A percentile compares a stretch with the other conserved stretches of the same genome.
phyloP scores from a whole-genome alignment of 2,329 filamentous ascomycete genomes.

The Venturia effusa region DNA sequence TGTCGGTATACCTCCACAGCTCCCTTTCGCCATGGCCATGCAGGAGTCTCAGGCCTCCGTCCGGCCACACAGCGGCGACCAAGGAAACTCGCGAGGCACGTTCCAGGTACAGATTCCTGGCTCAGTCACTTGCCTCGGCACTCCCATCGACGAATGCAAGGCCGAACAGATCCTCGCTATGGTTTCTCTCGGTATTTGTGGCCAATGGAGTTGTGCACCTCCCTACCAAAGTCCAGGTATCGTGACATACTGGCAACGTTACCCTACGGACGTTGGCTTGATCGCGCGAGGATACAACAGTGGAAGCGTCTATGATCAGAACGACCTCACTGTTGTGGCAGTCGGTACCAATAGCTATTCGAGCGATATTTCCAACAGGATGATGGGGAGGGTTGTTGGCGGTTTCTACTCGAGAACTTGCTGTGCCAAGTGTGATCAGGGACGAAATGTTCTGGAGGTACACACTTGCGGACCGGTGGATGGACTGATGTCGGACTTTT shows the following conservation, averaged over 20 bases:
- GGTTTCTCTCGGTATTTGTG: neutral
- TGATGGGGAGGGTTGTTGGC: neutral
- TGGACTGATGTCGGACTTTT: neutral
- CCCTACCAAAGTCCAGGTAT: conserved; percentile 3
- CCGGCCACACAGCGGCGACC: neutral
- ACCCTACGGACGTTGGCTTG: neutral
- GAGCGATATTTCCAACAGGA: neutral
- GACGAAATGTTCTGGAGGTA: neutral
- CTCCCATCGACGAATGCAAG: neutral
- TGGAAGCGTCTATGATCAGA: neutral
- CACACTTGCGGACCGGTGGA: neutral
- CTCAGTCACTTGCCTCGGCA: neutral
- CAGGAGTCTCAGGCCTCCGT: neutral
- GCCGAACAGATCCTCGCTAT: neutral
- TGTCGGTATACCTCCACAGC: neutral
- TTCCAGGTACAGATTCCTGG: neutral
- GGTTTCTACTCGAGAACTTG: neutral
- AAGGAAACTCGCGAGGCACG: neutral
- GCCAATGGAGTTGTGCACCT: neutral
- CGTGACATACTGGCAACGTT: neutral
- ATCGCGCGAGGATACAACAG: neutral
- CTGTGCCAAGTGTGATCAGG: neutral
- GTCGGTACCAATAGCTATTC: neutral
- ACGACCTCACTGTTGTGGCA: neutral
- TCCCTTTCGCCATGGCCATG: neutral